These are phyloP conservation scores for Zarea fungicola DNA, from an alignment of 2,329 filamentous ascomycete species.

Conservation along the genomic window DNA sequence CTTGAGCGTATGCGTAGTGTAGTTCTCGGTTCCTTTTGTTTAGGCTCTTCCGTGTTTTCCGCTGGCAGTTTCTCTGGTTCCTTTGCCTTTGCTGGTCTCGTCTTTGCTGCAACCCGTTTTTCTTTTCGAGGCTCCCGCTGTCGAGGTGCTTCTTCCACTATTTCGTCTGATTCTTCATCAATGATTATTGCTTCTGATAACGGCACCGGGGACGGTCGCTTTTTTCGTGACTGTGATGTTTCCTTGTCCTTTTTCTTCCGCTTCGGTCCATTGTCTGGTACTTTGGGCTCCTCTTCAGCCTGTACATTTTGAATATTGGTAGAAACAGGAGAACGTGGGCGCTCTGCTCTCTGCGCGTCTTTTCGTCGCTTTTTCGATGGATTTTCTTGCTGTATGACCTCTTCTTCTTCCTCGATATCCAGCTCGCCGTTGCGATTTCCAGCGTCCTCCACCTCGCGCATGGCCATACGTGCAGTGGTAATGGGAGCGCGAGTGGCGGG, in stretches of 20 bases:
- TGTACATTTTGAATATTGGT: neutral
- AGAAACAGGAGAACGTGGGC: neutral
- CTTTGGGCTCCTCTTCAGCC: neutral
- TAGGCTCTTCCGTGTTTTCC: neutral
- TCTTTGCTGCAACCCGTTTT: too few species aligned
- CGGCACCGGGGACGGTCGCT: too few species aligned
- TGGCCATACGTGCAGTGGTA: neutral
- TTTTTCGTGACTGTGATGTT: neutral
- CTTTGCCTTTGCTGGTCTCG: neutral
- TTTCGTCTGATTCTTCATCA: neutral
- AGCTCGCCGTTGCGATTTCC: neutral
- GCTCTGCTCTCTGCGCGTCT: neutral
- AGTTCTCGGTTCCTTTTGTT: slow-evolving; percentile 4
- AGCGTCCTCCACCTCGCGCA: neutral
- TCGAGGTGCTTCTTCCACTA: neutral
- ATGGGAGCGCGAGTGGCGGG: neutral
- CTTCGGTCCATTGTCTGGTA: neutral
- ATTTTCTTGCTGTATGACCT: neutral
- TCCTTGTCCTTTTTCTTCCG: neutral
- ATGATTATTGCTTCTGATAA: neutral
- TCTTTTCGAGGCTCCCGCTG: neutral
- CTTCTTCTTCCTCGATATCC: neutral
- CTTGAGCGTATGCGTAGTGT: slow-evolving; percentile 11
- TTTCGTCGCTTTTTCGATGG: neutral
- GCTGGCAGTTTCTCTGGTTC: neutral